Evolutionary conservation across 768 basidiomycete genomes (phyloP), one percentile per base, ranked within the genome.

Genomic region (Agrocybe pediades): DNA sequence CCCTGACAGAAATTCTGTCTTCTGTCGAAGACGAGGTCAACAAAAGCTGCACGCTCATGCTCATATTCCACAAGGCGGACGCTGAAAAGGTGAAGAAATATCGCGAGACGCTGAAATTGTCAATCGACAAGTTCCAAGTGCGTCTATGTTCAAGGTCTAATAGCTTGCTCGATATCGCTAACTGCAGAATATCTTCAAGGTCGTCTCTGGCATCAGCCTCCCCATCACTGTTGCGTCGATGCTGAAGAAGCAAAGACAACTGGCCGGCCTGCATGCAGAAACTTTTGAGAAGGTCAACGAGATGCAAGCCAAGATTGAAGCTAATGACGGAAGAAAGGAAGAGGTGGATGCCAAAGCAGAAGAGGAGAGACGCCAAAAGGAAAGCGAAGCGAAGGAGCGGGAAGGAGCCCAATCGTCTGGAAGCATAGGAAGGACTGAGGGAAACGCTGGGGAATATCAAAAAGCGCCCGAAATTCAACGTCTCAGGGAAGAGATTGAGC

Each of bases 81-180:
- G 15, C 39, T 21, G 33, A 20, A 15, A 53, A 43, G 43, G 48
- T 61, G 16, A 15, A 17, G 9, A 56, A 57, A 36, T 58, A 53
- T 36, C 56, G 60, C n/a, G 50, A 61, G 29, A 29, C 42, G 15
- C 40, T 61, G 17, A 26, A 49, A 11, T 33, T 46, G n/a, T 53
- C 56, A 6, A 30, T 61, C 7, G 29, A 40, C 6, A 55, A 53
- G 19, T 61, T 61, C 17, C 53, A 61, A 44, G 60, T 61, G 20
- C 8, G 48, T 44, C 16, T 4, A 20, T 27, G n/a, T 2, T 29
- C 25, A 13, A 41, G 9, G 9, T 3, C 5, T 43, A 17, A n/a
- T 20, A 11, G n/a, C 21, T 41, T 30, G 17, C n/a, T 50, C 16
- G 49, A 7, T 15, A 16, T 15, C 3, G 11, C 43, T 52, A n/a